Percentiles rank a stretch among this genome's conserved stretches.
These are phyloP conservation scores for Nemophila menziesii DNA, from an alignment of 257 asterid genomes.

Conservation along the genomic window DNA sequence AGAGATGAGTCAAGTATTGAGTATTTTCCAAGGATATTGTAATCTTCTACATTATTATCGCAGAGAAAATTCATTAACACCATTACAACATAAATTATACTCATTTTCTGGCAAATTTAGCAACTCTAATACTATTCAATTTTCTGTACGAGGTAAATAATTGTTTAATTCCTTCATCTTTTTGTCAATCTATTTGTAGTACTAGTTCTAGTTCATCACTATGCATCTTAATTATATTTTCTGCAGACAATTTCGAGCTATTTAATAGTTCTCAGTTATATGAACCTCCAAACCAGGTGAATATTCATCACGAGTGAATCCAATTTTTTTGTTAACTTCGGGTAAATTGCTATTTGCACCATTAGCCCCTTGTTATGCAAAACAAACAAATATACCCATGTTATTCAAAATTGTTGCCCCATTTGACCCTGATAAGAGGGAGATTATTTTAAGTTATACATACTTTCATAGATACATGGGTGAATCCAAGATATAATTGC, in stretches of 20 bases:
- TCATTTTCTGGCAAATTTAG: slow-evolving; percentile 9
- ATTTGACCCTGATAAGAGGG: too few relatives aligned
- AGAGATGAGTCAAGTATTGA: slow-evolving; percentile 35
- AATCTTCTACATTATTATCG: slow-evolving; percentile 5
- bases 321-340: too few relatives aligned
- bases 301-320: too few relatives aligned
- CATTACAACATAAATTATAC: slow-evolving; percentile 9
- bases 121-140: slow-evolving; percentile 7
- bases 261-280: slow-evolving; percentile 16
- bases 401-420: too few relatives aligned
- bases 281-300: slow-evolving; percentile 29
- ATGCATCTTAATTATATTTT: background rate
- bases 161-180: too few relatives aligned
- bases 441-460: too few relatives aligned
- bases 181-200: background rate
- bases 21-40: slow-evolving; percentile 15
- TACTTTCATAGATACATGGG: too few relatives aligned
- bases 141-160: slow-evolving; percentile 29
- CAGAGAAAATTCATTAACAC: slow-evolving; percentile 8
- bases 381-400: too few relatives aligned
- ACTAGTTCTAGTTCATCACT: background rate
- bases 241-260: slow-evolving; percentile 26
- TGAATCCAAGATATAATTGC: too few relatives aligned
- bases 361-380: too few relatives aligned
- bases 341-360: too few relatives aligned